Conservation (phyloP, 148 eudicot species). For the Fagopyrum esculentum region DNA sequence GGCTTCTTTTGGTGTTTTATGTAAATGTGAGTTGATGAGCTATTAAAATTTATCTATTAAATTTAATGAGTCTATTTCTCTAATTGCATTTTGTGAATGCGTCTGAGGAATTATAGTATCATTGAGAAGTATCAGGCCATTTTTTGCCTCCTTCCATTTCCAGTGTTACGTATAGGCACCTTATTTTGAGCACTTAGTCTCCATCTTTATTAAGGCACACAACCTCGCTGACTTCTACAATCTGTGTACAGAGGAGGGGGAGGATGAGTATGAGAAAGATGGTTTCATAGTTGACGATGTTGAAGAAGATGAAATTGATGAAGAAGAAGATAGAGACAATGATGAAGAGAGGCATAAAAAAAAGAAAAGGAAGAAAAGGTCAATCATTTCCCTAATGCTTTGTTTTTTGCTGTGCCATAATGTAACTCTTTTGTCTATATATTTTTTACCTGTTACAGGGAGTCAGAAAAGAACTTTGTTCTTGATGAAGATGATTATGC, state of each 20-base stretch:
- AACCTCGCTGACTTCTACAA: neutral
- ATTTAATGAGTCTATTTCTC: neutral
- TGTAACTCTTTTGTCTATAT: constrained; percentile 8
- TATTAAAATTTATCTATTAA: neutral
- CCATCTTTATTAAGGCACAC: neutral
- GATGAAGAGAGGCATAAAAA: constrained; percentile 72
- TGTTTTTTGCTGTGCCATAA: neutral
- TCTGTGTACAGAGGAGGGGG: constrained; percentile 59
- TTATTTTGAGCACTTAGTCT: neutral
- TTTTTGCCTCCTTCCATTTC: neutral
- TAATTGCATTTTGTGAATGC: neutral
- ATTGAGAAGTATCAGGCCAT: neutral
- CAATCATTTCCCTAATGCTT: neutral
- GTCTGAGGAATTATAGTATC: neutral
- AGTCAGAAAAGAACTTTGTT: constrained; percentile 42
- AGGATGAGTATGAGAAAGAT: constrained; percentile 88
- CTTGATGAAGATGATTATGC: constrained; percentile 93
- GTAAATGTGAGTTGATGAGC: neutral
- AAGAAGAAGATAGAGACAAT: constrained; percentile 49
- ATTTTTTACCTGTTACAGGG: constrained; percentile 32
- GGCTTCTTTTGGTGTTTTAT: neutral
- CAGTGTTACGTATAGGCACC: neutral
- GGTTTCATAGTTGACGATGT: constrained; percentile 86
- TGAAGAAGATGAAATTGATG: constrained; percentile 62
- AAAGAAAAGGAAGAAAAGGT: constrained; percentile 85